Evolutionary conservation across 2,329 filamentous ascomycete species (phyloP), one percentile per base, ranked within the genome.

Genomic region (Aureobasidium sp.): DNA sequence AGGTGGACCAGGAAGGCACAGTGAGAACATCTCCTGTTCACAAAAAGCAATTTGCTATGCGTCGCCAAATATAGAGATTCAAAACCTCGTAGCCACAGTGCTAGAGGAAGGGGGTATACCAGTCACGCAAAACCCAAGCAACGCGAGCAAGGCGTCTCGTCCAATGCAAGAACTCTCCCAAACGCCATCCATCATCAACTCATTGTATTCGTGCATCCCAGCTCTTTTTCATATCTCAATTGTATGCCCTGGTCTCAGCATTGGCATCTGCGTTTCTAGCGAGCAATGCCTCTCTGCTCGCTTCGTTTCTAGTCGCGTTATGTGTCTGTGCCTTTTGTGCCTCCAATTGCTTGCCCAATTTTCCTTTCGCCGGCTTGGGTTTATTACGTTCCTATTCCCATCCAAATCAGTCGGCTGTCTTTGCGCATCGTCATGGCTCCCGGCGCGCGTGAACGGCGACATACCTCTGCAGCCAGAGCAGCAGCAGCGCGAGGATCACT

Each of bases 391-490:
- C 86, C 88, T 91, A 52, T 63, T 63, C 44, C 29, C 9, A 2
- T 20, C 20, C 29, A 32, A 32, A 5, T 64, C 55, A 67, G 61
- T 64, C 63, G 68, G 13, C 62, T 63, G 62, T 52, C 17, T 64
- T 62, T 59, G 66, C 66, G n/a, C 27, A 12, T 17, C 7, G 17
- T 32, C 27, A 7, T 20, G 4, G 8, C 5, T 32, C 20, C 20
- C 20, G 20, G 20, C 20, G 20, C 20, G 20, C 20, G 20, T 20
- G 20, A 20, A 20, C 20, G 20, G 20, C 20, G 20, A 78, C 85
- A 72, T 74, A 95, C 91, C 86, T 95, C 89, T 64, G 92, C 92
- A 58, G 91, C 92, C 66, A 85, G 83, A 0, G 90, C 91, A 4
- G 92, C 92, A 64, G 85, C 89, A 61, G 79, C 81, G 63, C 87